These are phyloP conservation scores for Ascochyta clinopodiicola DNA, from an alignment of 2,329 filamentous ascomycete genomes.

Conservation along the genomic window DNA sequence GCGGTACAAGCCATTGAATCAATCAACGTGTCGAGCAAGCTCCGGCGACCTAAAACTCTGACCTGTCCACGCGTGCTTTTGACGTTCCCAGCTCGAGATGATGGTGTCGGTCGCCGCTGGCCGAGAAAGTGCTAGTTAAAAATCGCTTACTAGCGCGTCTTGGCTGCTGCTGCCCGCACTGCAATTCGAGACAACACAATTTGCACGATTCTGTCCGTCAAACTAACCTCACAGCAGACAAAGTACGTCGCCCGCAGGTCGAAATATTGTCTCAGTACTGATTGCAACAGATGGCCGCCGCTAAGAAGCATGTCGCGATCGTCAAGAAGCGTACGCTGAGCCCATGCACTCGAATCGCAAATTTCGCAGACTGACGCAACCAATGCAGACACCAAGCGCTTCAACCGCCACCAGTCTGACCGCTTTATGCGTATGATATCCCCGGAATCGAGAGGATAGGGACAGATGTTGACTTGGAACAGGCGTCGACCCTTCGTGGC, in stretches of 20 bases:
- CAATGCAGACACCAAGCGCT: constrained; percentile 82
- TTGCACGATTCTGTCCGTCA: constrained; percentile 26
- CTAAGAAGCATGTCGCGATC: constrained; percentile 99
- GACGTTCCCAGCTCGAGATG: constrained; percentile 3
- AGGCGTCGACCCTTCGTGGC: constrained; percentile 82
- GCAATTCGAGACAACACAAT: constrained; percentile 18
- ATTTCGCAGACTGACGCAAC: constrained; percentile 43
- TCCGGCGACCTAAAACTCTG: too few species aligned
- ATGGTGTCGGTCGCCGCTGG: constrained; percentile 11
- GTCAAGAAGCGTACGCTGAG: constrained; percentile 97
- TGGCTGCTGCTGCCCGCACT: constrained; percentile 25
- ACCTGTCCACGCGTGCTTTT: not conserved
- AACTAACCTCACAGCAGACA: constrained; percentile 48
- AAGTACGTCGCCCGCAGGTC: constrained; percentile 38
- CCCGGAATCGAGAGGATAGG: constrained; percentile 15
- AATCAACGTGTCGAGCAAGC: too few species aligned
- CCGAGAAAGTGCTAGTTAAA: constrained; percentile 14
- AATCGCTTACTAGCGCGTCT: constrained; percentile 36
- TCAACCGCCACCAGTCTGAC: constrained; percentile 97
- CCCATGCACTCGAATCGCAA: constrained; percentile 30
- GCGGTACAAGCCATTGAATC: not conserved
- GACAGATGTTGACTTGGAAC: constrained; percentile 37
- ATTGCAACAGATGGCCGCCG: constrained; percentile 83
- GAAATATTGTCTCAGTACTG: constrained; percentile 25
- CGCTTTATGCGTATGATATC: constrained; percentile 76